phyloP scores from a whole-genome alignment of 106 monocot species.

The Apostasia ramifera region DNA sequence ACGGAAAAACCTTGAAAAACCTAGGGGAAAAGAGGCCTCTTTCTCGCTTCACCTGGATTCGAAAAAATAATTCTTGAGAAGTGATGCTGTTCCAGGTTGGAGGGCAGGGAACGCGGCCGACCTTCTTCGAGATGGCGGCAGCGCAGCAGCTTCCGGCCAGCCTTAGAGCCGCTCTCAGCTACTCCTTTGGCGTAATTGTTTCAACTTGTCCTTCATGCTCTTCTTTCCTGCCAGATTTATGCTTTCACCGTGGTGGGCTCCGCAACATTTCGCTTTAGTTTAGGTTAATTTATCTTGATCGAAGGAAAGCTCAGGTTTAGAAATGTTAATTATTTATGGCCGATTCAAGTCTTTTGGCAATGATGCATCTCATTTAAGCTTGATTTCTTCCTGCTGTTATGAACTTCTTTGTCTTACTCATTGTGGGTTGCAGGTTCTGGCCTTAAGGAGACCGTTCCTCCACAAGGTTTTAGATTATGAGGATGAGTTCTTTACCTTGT shows the following conservation, averaged over 20 bases:
- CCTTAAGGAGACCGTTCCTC: constrained; percentile 77
- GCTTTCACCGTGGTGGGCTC: too few species aligned
- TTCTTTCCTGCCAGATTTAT: background rate
- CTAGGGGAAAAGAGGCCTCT: too few species aligned
- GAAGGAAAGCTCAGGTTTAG: too few species aligned
- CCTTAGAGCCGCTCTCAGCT: constrained; percentile 82
- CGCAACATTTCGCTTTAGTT: too few species aligned
- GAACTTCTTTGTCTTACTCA: background rate
- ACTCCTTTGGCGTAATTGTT: constrained; percentile 71
- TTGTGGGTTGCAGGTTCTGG: constrained; percentile 57
- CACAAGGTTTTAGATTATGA: constrained; percentile 87
- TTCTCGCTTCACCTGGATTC: too few species aligned
- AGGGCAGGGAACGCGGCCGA: constrained; percentile 89
- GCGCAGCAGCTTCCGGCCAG: constrained; percentile 95
- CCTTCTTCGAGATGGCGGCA: constrained; percentile 99
- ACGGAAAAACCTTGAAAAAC: too few species aligned
- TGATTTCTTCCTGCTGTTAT: constrained; percentile 1
- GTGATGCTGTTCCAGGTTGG: constrained; percentile 88
- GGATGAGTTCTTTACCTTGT: constrained; percentile 88
- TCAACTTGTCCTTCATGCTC: background rate
- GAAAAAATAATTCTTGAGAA: background rate
- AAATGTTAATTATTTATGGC: too few species aligned
- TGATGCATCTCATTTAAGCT: constrained; percentile 7
- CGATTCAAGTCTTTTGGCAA: too few species aligned
- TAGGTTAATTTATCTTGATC: too few species aligned